Conservation (phyloP, 441 rosid genomes). For the Pelargonium australe region DNA sequence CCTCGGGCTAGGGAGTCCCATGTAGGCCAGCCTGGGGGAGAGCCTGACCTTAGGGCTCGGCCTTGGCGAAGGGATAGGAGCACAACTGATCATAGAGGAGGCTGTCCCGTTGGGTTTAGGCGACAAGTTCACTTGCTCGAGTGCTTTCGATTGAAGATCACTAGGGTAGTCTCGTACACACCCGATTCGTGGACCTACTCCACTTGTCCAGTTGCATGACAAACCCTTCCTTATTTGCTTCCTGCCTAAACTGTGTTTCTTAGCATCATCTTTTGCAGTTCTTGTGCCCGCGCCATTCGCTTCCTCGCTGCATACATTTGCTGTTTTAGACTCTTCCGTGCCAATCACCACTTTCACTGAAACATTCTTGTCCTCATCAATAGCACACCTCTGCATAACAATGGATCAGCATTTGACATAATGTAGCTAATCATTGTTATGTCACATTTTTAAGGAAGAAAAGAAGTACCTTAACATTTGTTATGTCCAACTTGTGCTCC, state of each 20-base stretch:
- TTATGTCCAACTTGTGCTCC: slow-evolving; percentile 64
- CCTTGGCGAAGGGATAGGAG: no score
- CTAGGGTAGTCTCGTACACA: slow-evolving; percentile 80
- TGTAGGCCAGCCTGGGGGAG: no score
- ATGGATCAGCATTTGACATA: slow-evolving; percentile 1
- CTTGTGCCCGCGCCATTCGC: background rate
- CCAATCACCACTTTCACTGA: no score
- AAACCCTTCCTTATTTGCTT: slow-evolving; percentile 34
- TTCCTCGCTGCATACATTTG: slow-evolving; percentile 11
- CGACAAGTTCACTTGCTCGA: slow-evolving; percentile 46
- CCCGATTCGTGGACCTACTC: slow-evolving; percentile 71
- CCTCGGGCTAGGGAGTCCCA: no score
- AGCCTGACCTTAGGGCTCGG: no score
- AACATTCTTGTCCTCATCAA: slow-evolving; percentile 46
- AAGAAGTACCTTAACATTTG: slow-evolving; percentile 61
- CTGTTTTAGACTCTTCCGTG: background rate
- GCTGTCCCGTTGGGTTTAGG: no score
- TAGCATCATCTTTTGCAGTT: background rate
- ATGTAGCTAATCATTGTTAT: background rate
- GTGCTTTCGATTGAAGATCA: slow-evolving; percentile 52
- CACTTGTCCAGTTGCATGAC: slow-evolving; percentile 76
- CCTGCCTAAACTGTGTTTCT: background rate
- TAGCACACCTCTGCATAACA: slow-evolving; percentile 44
- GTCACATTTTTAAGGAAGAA: background rate
- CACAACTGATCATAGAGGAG: no score